These are phyloP conservation scores for Carex parvula DNA, from an alignment of 176 grass and related monocot genomes.

Conservation along the genomic window DNA sequence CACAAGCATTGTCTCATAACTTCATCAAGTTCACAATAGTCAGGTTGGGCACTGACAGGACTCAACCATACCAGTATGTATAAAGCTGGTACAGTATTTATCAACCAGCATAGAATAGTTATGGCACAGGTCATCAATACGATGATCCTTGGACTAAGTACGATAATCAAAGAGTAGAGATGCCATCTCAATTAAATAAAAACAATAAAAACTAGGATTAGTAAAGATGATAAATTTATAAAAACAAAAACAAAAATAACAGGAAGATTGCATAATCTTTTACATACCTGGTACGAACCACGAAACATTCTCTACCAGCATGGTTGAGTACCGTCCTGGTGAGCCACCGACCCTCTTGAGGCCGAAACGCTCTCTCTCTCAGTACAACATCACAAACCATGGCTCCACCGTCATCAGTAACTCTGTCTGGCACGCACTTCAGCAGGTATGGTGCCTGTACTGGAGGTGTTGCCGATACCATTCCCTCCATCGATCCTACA, in stretches of 20 bases:
- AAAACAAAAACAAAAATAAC: conserved; percentile 14
- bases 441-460: conserved; percentile 79
- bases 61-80: neutral
- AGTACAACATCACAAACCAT: conserved; percentile 98
- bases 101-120: neutral
- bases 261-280: conserved; percentile 13
- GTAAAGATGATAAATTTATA: neutral
- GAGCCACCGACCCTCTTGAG: conserved; percentile 87
- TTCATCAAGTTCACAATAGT: neutral
- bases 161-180: neutral
- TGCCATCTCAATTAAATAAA: neutral
- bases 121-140: neutral
- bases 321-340: conserved; percentile 89
- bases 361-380: conserved; percentile 58
- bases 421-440: conserved; percentile 84
- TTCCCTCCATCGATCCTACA: conserved; percentile 40
- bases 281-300: conserved; percentile 71
- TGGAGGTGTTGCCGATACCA: conserved; percentile 76
- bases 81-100: neutral
- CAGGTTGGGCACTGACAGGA: conserved; percentile 21
- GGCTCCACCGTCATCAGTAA: conserved; percentile 84
- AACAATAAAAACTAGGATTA: neutral
- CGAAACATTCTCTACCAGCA: conserved; percentile 74
- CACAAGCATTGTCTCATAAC: neutral
- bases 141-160: neutral